Conservation (phyloP, 176 grass and related monocot species). For the Juncus effusus region DNA sequence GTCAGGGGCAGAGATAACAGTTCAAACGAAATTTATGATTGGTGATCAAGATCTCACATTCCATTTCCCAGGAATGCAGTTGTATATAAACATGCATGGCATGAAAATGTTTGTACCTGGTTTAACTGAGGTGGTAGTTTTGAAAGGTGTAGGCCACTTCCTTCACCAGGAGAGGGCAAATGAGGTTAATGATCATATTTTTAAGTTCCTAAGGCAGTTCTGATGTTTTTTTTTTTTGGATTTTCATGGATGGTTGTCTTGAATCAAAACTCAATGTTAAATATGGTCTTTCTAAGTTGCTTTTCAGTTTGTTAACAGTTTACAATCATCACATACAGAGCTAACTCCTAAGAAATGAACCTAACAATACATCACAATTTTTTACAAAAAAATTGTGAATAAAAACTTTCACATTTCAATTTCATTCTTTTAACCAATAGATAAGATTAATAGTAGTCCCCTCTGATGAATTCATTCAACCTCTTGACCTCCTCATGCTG, state of each 20-base stretch:
- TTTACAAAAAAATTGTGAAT: too few species aligned
- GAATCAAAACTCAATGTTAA: too few species aligned
- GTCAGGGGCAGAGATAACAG: slow-evolving; percentile 43
- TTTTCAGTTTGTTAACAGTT: too few species aligned
- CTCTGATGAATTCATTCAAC: slow-evolving; percentile 69
- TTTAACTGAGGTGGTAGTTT: slow-evolving; percentile 29
- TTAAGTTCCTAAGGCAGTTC: slow-evolving; percentile 18
- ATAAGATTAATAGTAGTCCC: slow-evolving; percentile 64
- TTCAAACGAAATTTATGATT: slow-evolving; percentile 57
- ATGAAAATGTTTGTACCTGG: slow-evolving; percentile 49
- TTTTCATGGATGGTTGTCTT: too few species aligned
- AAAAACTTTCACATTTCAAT: too few species aligned
- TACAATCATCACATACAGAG: too few species aligned
- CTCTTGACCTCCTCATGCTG: slow-evolving; percentile 76
- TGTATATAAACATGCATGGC: slow-evolving; percentile 46
- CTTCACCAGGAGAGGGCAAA: slow-evolving; percentile 27
- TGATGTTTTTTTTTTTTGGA: slow-evolving; percentile 6
- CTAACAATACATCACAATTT: too few species aligned
- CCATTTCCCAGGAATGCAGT: slow-evolving; percentile 43
- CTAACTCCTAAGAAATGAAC: too few species aligned
- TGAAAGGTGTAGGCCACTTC: slow-evolving; percentile 27
- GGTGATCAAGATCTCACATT: slow-evolving; percentile 56
- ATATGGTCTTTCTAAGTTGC: too few species aligned
- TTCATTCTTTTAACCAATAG: too few species aligned
- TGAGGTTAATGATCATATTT: slow-evolving; percentile 29